Conservation (phyloP, 257 asterid genomes). For the Paulownia fortunei region DNA sequence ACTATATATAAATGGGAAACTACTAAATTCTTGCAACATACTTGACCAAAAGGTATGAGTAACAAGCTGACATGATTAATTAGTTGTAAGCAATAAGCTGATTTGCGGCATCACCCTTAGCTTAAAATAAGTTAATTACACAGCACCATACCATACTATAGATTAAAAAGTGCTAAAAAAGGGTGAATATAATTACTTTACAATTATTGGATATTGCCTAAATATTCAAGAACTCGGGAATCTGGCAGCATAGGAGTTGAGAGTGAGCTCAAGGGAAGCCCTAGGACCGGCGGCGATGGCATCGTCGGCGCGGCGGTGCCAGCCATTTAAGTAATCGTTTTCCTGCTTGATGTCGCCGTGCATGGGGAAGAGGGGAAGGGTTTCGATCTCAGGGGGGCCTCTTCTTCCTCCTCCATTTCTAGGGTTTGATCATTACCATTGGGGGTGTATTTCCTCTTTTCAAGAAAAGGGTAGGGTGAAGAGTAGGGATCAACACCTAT, state of each 20-base stretch:
- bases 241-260: constrained; percentile 65
- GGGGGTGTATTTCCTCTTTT: constrained; percentile 44
- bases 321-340: constrained; percentile 34
- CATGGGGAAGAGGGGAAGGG: constrained; percentile 92
- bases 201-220: constrained; percentile 30
- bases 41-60: constrained; percentile 10
- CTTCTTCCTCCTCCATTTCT: constrained; percentile 47
- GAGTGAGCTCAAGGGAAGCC: constrained; percentile 87
- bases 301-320: constrained; percentile 33
- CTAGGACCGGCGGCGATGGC: constrained; percentile 37
- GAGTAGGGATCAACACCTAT: constrained; percentile 56
- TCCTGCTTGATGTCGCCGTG: constrained; percentile 60
- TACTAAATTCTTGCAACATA: constrained; percentile 16
- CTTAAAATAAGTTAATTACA: constrained; percentile 30
- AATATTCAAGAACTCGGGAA: constrained; percentile 36
- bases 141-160: constrained; percentile 11
- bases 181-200: constrained; percentile 6
- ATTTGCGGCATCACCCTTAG: constrained; percentile 21
- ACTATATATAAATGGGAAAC: background rate
- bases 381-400: constrained; percentile 52
- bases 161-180: constrained; percentile 10
- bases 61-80: constrained; percentile 17
- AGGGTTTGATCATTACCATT: constrained; percentile 53
- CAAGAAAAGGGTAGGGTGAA: constrained; percentile 59
- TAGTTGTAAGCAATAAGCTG: background rate